Conservation (phyloP, 768 basidiomycete species). For the Boletus speciosus region DNA sequence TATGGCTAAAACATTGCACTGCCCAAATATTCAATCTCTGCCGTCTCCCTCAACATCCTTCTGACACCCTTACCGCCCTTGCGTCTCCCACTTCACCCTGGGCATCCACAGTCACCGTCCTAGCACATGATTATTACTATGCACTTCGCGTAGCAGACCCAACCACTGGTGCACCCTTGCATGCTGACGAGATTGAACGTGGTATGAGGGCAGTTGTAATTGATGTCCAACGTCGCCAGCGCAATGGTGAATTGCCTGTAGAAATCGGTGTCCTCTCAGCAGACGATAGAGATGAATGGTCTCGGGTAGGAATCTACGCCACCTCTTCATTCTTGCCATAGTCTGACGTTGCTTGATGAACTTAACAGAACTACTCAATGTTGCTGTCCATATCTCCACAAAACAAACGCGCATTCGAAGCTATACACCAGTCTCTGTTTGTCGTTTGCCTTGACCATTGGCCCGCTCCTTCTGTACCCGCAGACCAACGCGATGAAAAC, state of each 20-base stretch:
- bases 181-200: constrained; percentile 42
- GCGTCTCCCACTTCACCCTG: constrained; percentile 38
- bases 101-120: constrained; percentile 57
- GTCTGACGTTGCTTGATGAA: not conserved
- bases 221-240: constrained; percentile 56
- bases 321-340: not conserved
- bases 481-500: constrained; percentile 11
- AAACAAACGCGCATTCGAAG: constrained; percentile 59
- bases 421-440: constrained; percentile 74
- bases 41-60: constrained; percentile 65
- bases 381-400: constrained; percentile 62
- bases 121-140: constrained; percentile 79
- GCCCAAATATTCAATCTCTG: constrained; percentile 71
- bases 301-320: constrained; percentile 46
- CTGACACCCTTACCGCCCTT: constrained; percentile 57
- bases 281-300: constrained; percentile 81
- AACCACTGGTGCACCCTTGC: constrained; percentile 28
- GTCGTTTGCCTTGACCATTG: constrained; percentile 78
- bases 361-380: constrained; percentile 56
- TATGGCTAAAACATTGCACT: constrained; percentile 61
- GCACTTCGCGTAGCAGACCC: constrained; percentile 57
- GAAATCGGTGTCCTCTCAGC: constrained; percentile 72
- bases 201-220: constrained; percentile 42
- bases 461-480: constrained; percentile 37
- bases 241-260: constrained; percentile 52